Conservation (phyloP, 2,329 filamentous ascomycete genomes). For the Venturia carpophila region DNA sequence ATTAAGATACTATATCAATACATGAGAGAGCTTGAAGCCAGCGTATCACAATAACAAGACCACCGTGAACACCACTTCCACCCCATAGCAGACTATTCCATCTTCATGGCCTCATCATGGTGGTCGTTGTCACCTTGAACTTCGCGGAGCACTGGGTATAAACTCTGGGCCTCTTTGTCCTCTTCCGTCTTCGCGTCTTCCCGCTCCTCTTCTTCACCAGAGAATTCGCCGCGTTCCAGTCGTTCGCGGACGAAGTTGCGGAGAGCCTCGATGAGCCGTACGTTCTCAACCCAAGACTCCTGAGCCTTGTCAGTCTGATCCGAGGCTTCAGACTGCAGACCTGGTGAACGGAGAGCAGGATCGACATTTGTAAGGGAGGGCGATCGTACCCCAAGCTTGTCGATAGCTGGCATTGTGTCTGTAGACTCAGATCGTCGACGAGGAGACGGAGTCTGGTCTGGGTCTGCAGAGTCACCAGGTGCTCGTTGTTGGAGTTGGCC, state of each 20-base stretch:
- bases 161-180: slow-evolving; percentile 28
- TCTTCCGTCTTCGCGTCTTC: slow-evolving; percentile 17
- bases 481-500: slow-evolving; percentile 48
- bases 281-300: slow-evolving; percentile 55
- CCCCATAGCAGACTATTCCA: neutral
- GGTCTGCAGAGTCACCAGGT: slow-evolving; percentile 32
- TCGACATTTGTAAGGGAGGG: slow-evolving; percentile 30
- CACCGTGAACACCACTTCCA: neutral
- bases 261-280: slow-evolving; percentile 54
- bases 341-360: slow-evolving; percentile 33
- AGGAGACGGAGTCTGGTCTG: slow-evolving; percentile 32
- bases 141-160: slow-evolving; percentile 35
- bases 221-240: slow-evolving; percentile 46
- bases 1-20: neutral
- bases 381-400: slow-evolving; percentile 30
- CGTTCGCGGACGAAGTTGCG: slow-evolving; percentile 49
- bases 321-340: slow-evolving; percentile 32
- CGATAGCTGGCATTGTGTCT: slow-evolving; percentile 14
- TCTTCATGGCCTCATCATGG: neutral
- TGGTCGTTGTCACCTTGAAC: slow-evolving; percentile 26
- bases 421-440: slow-evolving; percentile 22
- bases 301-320: slow-evolving; percentile 31
- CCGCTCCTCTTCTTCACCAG: slow-evolving; percentile 29
- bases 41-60: too few relatives aligned
- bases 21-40: neutral